Conservation (phyloP, 805 yeast genomes). For the Jamesozyma rosinii region DNA sequence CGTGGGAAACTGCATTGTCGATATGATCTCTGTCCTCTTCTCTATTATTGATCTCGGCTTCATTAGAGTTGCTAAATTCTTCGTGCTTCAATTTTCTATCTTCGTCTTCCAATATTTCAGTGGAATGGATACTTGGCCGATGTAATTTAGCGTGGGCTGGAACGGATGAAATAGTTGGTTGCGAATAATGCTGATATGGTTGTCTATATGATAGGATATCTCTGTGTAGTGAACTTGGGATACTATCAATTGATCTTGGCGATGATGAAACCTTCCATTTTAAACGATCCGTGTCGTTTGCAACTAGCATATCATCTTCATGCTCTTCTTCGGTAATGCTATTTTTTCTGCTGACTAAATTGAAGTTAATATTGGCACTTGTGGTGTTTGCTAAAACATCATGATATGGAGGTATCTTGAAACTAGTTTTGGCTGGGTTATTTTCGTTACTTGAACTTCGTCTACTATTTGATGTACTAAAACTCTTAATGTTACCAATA, state of each 20-base stretch:
- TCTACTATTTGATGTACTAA: slow-evolving; percentile 8
- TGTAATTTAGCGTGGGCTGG: slow-evolving; percentile 30
- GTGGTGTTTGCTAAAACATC: neutral
- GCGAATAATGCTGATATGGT: slow-evolving; percentile 21
- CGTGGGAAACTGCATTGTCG: neutral
- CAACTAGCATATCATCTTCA: slow-evolving; percentile 15
- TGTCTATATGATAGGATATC: slow-evolving; percentile 22
- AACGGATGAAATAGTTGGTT: slow-evolving; percentile 26
- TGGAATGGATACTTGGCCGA: slow-evolving; percentile 19
- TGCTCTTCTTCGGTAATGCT: slow-evolving; percentile 6
- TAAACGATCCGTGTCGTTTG: slow-evolving; percentile 1
- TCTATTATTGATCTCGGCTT: neutral
- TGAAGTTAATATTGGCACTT: neutral
- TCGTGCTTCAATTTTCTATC: slow-evolving; percentile 2
- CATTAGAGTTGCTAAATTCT: neutral
- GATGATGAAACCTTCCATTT: slow-evolving; percentile 13
- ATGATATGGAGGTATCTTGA: slow-evolving; percentile 4
- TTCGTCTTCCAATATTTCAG: slow-evolving; percentile 11
- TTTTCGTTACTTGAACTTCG: slow-evolving; percentile 10
- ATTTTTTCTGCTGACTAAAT: slow-evolving; percentile 4
- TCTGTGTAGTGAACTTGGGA: slow-evolving; percentile 20
- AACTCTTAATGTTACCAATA: neutral
- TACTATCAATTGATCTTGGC: slow-evolving; percentile 24
- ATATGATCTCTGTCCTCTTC: neutral
- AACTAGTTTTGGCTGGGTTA: neutral